phyloP scores from a whole-genome alignment of 1,284 basidiomycete genomes.

The Spongiforma sp. region DNA sequence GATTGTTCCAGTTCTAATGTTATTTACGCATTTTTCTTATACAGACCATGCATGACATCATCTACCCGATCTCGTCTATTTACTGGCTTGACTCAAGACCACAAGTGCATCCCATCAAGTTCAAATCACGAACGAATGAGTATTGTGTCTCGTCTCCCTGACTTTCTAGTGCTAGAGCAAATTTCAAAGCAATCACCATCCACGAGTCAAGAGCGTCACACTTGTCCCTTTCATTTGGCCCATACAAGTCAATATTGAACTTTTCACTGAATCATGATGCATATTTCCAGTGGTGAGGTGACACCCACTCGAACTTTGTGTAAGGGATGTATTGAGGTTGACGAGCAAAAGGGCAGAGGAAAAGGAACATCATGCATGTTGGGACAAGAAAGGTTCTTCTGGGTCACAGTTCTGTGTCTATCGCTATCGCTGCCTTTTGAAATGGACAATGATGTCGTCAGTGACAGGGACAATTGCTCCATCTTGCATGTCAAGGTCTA shows the following conservation, averaged over 20 bases:
- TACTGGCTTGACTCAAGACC: background rate
- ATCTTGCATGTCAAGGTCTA: background rate
- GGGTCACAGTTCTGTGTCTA: background rate
- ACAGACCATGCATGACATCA: too few relatives aligned
- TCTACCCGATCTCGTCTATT: too few relatives aligned
- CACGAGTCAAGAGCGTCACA: background rate
- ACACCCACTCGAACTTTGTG: background rate
- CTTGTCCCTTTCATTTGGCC: too few relatives aligned
- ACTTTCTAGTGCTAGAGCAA: background rate
- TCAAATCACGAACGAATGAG: background rate
- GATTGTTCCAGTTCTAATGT: too few relatives aligned
- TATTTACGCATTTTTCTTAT: too few relatives aligned
- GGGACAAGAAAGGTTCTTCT: conserved; percentile 1
- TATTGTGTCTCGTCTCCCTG: background rate
- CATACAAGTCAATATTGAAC: too few relatives aligned
- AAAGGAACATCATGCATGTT: background rate
- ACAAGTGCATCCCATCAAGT: background rate
- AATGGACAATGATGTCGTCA: background rate
- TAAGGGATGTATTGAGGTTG: background rate
- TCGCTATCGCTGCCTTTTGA: too few relatives aligned
- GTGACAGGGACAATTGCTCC: background rate
- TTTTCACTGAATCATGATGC: too few relatives aligned
- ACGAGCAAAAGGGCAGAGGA: conserved; percentile 1
- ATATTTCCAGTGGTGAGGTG: background rate
- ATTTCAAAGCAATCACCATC: conserved; percentile 1